A percentile compares a stretch with the other conserved stretches of the same genome.
Conservation (phyloP, 2,329 filamentous ascomycete species). For the Microsporum canis region DNA sequence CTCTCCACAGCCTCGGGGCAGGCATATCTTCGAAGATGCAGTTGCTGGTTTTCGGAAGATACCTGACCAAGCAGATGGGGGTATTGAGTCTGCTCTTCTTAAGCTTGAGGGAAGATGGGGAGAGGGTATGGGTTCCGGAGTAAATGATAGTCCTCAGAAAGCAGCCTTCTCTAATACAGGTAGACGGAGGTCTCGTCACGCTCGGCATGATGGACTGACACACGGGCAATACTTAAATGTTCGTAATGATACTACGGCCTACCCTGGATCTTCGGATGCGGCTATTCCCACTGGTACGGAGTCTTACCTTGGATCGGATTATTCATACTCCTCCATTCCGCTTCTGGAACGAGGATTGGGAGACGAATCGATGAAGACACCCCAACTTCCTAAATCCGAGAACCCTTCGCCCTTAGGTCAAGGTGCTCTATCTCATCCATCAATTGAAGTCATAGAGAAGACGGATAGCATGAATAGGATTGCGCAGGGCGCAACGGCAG, state of each 20-base stretch:
- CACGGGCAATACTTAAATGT: neutral
- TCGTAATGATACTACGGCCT: neutral
- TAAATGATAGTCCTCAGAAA: neutral
- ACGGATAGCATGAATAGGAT: conserved; percentile 43
- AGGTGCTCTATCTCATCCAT: conserved; percentile 31
- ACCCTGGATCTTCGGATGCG: neutral
- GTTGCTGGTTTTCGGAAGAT: conserved; percentile 79
- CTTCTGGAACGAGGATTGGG: conserved; percentile 56
- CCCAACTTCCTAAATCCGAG: conserved; percentile 15
- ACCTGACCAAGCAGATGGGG: conserved; percentile 78
- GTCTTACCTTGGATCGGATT: conserved; percentile 50
- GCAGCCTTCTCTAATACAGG: neutral
- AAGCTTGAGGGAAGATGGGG: conserved; percentile 85
- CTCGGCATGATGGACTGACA: neutral
- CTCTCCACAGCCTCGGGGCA: conserved; percentile 34
- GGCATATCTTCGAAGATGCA: conserved; percentile 74
- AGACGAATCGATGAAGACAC: conserved; percentile 41
- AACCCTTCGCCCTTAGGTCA: neutral
- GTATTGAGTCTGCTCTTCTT: conserved; percentile 79
- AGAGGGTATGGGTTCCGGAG: conserved; percentile 24
- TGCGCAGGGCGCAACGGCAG: conserved; percentile 33
- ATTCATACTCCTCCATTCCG: conserved; percentile 67
- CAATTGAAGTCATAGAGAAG: conserved; percentile 41
- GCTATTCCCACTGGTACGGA: neutral
- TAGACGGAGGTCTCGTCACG: neutral